Evolutionary conservation across 208 protist species (phyloP), one percentile per base, ranked within the genome.

Genomic region (Leishmania aethiopica): DNA sequence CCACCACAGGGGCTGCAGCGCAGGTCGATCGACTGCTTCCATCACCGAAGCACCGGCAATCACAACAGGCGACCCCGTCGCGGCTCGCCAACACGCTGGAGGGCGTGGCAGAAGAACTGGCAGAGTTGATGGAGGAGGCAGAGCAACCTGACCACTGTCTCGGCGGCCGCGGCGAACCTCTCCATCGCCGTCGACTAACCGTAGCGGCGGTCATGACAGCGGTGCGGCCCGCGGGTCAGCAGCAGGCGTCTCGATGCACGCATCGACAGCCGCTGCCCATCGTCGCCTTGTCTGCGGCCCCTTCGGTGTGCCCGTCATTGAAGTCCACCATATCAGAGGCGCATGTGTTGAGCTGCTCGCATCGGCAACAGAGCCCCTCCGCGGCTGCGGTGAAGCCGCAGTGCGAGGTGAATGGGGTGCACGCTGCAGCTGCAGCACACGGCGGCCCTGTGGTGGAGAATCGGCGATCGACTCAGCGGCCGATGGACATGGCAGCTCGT

Each of bases 81-180:
- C 79, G 15, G 40, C 28, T 66, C 35, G 47, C 4, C 10, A 32
- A 85, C 6, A 78, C 78, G n/a, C 53, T 86, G n/a, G 73, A 75
- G 62, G 82, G 78, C 32, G 78, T 79, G 2, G 78, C 77, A 47
- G 77, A 74, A 4, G 73, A 79, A 75, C 45, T 86, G 32, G 83
- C 74, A 17, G 83, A 42, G 15, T 55, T 86, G 72, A 40, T 82
- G 74, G 73, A 75, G 32, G 83, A 66, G 28, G 55, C 78, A 8
- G 78, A 81, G 22, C 37, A 57, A 11, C 74, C 74, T 1, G 71
- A 42, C 7, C 25, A 57, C 67, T 64, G 3, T 45, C 47, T 22
- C 10, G 15, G 42, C 71, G 19, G 62, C 35, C 49, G 45, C 7
- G 22, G n/a, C 7, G 55, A 28, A 40, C 67, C 60, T 17, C 76